phyloP scores from a whole-genome alignment of 257 asterid genomes.

The Salvia hispanica region DNA sequence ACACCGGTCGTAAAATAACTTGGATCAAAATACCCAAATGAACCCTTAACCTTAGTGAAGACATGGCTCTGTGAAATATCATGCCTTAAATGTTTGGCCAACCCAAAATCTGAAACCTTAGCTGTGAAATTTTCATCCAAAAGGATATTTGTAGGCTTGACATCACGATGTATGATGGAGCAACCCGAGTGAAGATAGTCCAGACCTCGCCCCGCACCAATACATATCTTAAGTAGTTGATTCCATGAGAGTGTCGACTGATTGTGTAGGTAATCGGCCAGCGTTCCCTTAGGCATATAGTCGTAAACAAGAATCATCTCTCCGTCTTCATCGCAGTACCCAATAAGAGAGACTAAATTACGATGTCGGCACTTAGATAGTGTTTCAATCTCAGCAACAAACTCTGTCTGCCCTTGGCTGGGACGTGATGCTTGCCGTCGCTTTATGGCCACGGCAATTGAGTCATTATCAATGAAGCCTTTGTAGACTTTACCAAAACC shows the following conservation, averaged over 20 bases:
- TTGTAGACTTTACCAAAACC: too few species aligned
- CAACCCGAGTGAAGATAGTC: slow-evolving; percentile 25
- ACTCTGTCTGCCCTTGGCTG: slow-evolving; percentile 2
- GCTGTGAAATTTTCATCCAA: background rate
- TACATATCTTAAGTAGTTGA: slow-evolving; percentile 5
- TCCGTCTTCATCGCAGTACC: too few species aligned
- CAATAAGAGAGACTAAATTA: slow-evolving; percentile 6
- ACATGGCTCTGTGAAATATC: too few species aligned
- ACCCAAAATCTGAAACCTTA: slow-evolving; percentile 20
- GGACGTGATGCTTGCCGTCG: background rate
- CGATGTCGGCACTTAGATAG: background rate
- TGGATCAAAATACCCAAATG: slow-evolving; percentile 23
- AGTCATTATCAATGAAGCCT: too few species aligned
- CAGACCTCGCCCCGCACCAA: slow-evolving; percentile 15
- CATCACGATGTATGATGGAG: slow-evolving; percentile 29
- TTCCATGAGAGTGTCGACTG: background rate
- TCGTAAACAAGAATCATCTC: slow-evolving; percentile 19
- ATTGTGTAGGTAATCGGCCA: slow-evolving; percentile 14
- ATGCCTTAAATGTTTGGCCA: background rate
- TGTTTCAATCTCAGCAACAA: slow-evolving; percentile 1
- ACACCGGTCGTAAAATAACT: background rate
- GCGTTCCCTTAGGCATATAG: slow-evolving; percentile 3
- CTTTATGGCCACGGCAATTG: background rate
- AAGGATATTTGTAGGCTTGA: slow-evolving; percentile 13
- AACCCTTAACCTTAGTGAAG: background rate